phyloP scores from a whole-genome alignment of 169 alveolate genomes.

The Plasmodium gaboni region DNA sequence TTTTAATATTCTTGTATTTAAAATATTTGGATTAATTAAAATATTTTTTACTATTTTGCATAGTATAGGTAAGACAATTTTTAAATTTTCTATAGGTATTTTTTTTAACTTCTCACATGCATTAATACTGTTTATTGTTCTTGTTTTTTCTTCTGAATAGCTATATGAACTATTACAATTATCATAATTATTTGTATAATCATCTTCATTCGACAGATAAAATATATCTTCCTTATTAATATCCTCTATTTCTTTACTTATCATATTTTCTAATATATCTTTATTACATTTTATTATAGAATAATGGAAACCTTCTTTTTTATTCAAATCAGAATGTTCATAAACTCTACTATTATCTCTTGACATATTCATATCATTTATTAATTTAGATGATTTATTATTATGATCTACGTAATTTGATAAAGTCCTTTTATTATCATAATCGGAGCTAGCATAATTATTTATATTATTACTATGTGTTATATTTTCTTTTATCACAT shows the following conservation, averaged over 20 bases:
- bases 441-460: too few relatives aligned
- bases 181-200: not conserved
- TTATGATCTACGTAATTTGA: not conserved
- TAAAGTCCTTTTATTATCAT: too few relatives aligned
- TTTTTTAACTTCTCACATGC: conserved; percentile 42
- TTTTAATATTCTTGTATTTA: conserved; percentile 69
- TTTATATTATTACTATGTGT: not conserved
- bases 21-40: conserved; percentile 59
- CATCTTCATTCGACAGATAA: conserved; percentile 18
- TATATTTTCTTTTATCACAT: not conserved
- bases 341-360: too few relatives aligned
- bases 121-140: conserved; percentile 39
- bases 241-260: conserved; percentile 11
- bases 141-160: conserved; percentile 50
- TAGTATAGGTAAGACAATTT: conserved; percentile 36
- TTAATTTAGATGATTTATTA: not conserved
- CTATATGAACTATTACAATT: conserved; percentile 4
- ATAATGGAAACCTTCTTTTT: not conserved
- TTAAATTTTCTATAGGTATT: conserved; percentile 25
- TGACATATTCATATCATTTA: not conserved
- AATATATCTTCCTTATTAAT: conserved; percentile 50
- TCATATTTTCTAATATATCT: conserved; percentile 40
- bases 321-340: not conserved
- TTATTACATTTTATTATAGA: conserved; percentile 52
- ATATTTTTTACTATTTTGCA: conserved; percentile 70